These are phyloP conservation scores for Rhizopogon vinicolor DNA, from an alignment of 768 basidiomycete genomes.

Conservation along the genomic window DNA sequence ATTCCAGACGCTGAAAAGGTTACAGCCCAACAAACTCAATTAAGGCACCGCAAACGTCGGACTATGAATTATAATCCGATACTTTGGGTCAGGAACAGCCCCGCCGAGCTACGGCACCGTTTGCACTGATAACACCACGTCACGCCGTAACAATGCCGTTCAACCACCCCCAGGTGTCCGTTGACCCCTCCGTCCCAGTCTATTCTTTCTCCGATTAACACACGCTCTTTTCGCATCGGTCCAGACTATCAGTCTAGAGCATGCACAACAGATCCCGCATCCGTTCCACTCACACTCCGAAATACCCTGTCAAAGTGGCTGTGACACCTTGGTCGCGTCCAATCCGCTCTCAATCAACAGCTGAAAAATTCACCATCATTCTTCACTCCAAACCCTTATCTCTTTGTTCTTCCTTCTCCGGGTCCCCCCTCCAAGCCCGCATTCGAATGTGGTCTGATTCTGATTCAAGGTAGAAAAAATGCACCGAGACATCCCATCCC, in stretches of 20 bases:
- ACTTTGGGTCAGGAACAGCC: conserved; percentile 28
- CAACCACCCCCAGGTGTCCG: conserved; percentile 13
- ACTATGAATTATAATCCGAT: conserved; percentile 19
- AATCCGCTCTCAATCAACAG: background rate
- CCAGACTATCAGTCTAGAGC: conserved; percentile 6
- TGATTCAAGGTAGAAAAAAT: background rate
- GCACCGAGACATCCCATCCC: no score
- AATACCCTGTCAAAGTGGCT: background rate
- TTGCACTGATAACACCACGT: conserved; percentile 12
- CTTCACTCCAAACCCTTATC: background rate
- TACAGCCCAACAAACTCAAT: conserved; percentile 23
- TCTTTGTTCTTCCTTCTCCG: background rate
- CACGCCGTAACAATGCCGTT: conserved; percentile 13
- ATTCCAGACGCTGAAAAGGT: conserved; percentile 26
- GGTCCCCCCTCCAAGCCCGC: conserved; percentile 3
- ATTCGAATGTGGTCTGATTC: background rate
- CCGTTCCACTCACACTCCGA: background rate
- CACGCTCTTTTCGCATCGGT: conserved; percentile 3
- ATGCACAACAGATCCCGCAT: background rate
- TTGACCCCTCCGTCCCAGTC: background rate
- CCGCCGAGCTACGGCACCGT: conserved; percentile 33
- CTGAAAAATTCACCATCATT: background rate
- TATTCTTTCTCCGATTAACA: background rate
- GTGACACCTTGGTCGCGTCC: background rate
- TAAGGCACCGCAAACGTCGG: conserved; percentile 31